A percentile compares a stretch with the other conserved stretches of the same genome.
phyloP scores from a whole-genome alignment of 495 filamentous ascomycete species.

The Penicillium ucsense region DNA sequence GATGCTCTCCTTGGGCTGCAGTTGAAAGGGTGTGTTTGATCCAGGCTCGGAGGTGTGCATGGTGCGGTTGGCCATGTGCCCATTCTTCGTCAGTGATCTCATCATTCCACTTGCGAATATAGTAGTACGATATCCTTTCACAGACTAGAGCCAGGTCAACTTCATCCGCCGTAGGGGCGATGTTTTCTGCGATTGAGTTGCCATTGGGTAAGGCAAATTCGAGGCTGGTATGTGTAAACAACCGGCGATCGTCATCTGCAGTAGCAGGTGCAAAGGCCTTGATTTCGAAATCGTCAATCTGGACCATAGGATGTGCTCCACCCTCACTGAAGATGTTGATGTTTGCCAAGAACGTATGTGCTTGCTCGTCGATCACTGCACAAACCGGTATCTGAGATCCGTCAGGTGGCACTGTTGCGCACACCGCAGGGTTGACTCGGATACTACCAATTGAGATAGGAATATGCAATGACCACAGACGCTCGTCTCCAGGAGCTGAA shows the following conservation, averaged over 20 bases:
- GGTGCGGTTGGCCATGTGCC: no score
- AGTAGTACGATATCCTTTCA: no score
- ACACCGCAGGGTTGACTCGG: background rate
- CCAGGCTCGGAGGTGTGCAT: no score
- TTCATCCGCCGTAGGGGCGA: no score
- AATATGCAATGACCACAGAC: background rate
- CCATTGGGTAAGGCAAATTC: background rate
- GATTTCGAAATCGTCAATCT: background rate
- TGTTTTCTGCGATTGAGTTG: background rate
- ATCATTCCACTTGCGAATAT: no score
- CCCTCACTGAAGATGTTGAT: background rate
- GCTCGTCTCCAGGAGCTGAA: constrained; percentile 33
- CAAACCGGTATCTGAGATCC: background rate
- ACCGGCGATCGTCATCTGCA: background rate
- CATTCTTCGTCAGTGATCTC: no score
- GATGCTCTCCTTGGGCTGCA: no score
- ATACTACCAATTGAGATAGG: background rate
- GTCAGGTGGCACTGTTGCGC: background rate
- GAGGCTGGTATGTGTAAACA: background rate
- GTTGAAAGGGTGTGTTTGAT: no score
- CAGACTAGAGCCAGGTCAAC: no score
- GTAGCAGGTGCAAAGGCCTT: background rate
- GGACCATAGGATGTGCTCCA: background rate
- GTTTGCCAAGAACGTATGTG: background rate
- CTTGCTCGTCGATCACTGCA: background rate